Conservation (phyloP, 1,284 basidiomycete species). For the Amylostereum areolatum region DNA sequence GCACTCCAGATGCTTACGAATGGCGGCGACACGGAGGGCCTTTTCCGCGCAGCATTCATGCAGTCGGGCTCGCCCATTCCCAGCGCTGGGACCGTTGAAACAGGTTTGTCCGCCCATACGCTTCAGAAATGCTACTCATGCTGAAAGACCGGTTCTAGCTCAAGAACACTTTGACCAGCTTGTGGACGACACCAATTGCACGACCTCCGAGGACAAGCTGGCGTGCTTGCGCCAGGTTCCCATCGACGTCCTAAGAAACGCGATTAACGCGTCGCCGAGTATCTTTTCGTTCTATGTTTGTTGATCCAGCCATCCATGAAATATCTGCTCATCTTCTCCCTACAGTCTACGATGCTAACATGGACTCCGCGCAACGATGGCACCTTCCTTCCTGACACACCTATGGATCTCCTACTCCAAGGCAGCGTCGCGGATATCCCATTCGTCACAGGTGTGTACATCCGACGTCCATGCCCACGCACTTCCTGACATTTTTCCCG, state of each 20-base stretch:
- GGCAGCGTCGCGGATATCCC: slow-evolving; percentile 40
- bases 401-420: slow-evolving; percentile 31
- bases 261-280: slow-evolving; percentile 7
- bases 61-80: slow-evolving; percentile 29
- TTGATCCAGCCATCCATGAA: background rate
- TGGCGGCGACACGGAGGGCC: slow-evolving; percentile 23
- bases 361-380: slow-evolving; percentile 51
- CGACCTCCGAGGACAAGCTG: slow-evolving; percentile 25
- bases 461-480: background rate
- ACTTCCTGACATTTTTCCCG: background rate
- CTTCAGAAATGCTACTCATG: slow-evolving; percentile 19
- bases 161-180: slow-evolving; percentile 27
- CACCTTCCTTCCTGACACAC: slow-evolving; percentile 36
- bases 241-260: slow-evolving; percentile 1
- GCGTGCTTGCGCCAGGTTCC: slow-evolving; percentile 32
- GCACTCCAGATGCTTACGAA: slow-evolving; percentile 26
- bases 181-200: slow-evolving; percentile 25
- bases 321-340: background rate
- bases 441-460: slow-evolving; percentile 32
- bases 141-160: slow-evolving; percentile 32
- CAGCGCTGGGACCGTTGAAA: slow-evolving; percentile 18
- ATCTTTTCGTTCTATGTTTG: slow-evolving; percentile 41
- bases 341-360: slow-evolving; percentile 25
- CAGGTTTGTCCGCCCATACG: background rate
- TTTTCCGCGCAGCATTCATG: slow-evolving; percentile 30